Evolutionary conservation across 495 filamentous ascomycete species (phyloP).

Genomic region (Lasiosphaeria miniovina): DNA sequence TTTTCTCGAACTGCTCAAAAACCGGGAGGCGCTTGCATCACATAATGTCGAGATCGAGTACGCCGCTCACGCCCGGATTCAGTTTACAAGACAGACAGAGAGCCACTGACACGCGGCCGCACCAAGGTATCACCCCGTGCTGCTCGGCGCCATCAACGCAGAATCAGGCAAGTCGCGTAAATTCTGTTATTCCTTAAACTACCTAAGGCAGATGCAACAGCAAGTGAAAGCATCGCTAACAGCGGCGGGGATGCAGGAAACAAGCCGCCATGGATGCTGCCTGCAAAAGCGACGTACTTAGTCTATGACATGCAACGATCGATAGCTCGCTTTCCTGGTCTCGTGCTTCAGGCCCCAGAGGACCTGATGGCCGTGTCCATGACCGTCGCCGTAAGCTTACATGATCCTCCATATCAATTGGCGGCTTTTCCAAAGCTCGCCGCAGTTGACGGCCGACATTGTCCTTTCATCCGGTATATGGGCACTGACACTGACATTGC

Average conservation of each 20-base stretch:
- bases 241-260: constrained; percentile 48
- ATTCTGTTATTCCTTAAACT: background rate
- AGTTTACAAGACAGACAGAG: too few species aligned
- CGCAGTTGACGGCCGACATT: too few species aligned
- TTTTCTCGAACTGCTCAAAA: constrained; percentile 55
- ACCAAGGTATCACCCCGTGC: constrained; percentile 63
- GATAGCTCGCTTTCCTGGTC: constrained; percentile 49
- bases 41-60: constrained; percentile 64
- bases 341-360: constrained; percentile 37
- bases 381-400: constrained; percentile 29
- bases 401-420: constrained; percentile 21
- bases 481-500: background rate
- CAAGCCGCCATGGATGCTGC: constrained; percentile 68
- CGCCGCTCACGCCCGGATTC: constrained; percentile 7
- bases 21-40: constrained; percentile 48
- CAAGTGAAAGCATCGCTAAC: background rate
- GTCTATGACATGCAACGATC: constrained; percentile 55
- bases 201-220: background rate
- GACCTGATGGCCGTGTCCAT: constrained; percentile 37
- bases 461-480: too few species aligned
- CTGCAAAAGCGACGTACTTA: constrained; percentile 60
- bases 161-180: constrained; percentile 48
- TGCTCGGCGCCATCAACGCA: constrained; percentile 70
- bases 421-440: too few species aligned
- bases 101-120: background rate